Evolutionary conservation across 257 asterid species (phyloP).

Genomic region (Ligustrum vulgare): DNA sequence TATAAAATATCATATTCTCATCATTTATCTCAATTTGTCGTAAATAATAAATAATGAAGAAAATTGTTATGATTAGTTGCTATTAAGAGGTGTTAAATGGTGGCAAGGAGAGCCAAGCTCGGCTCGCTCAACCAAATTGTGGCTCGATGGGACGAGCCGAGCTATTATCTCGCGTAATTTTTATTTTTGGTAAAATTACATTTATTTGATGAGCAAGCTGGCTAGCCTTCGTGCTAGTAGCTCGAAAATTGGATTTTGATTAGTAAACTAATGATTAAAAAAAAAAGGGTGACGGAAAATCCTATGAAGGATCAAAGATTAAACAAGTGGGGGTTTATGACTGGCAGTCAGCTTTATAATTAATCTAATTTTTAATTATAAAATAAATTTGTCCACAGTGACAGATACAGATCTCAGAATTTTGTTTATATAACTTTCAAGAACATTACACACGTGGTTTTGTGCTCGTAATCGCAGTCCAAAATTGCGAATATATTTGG

Average conservation of each 20-base stretch:
- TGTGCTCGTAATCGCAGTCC: neutral
- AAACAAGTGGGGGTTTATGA: slow-evolving; percentile 20
- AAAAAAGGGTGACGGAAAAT: slow-evolving; percentile 26
- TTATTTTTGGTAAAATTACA: no score
- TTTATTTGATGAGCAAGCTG: no score
- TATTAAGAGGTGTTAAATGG: no score
- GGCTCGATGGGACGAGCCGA: no score
- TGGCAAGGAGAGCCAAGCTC: no score
- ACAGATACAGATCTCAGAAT: slow-evolving; percentile 11
- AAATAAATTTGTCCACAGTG: slow-evolving; percentile 22
- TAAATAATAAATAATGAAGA: no score
- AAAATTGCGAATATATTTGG: slow-evolving; percentile 16
- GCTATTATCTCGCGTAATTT: no score
- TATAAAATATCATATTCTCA: no score
- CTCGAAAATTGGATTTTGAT: neutral
- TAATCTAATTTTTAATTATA: neutral
- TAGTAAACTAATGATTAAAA: neutral
- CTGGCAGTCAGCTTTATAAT: slow-evolving; percentile 23
- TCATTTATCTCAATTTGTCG: no score
- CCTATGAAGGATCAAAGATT: slow-evolving; percentile 24
- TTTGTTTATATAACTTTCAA: neutral
- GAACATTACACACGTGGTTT: neutral
- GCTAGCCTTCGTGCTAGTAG: no score
- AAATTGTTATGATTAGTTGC: no score
- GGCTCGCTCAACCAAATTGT: no score